phyloP scores from a whole-genome alignment of 352 stramenopile genomes.

The Pythium rhizo-oryzae region DNA sequence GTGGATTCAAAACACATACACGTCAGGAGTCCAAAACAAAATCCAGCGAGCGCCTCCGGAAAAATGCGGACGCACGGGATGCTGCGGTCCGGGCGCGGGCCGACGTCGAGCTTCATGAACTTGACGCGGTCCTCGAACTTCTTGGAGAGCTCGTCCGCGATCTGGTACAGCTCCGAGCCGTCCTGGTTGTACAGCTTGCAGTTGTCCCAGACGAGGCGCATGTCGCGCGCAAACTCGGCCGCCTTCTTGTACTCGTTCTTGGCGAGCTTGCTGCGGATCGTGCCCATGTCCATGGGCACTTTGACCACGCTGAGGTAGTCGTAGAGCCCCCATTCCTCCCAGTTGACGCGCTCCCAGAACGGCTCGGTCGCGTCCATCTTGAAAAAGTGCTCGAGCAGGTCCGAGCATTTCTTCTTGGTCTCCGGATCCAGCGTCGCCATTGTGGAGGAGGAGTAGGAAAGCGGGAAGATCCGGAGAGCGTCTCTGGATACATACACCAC shows the following conservation, averaged over 20 bases:
- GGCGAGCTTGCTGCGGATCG: slow-evolving; percentile 75
- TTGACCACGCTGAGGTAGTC: slow-evolving; percentile 93
- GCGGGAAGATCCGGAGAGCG: background rate
- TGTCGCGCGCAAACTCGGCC: slow-evolving; percentile 80
- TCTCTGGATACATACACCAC: background rate
- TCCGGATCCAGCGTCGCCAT: slow-evolving; percentile 62
- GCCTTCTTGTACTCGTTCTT: slow-evolving; percentile 88
- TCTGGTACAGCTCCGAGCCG: slow-evolving; percentile 85
- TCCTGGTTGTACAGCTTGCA: slow-evolving; percentile 91
- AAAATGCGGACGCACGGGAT: slow-evolving; percentile 50
- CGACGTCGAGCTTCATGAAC: slow-evolving; percentile 79
- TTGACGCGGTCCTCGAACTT: slow-evolving; percentile 90
- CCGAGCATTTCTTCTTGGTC: slow-evolving; percentile 79
- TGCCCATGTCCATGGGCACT: slow-evolving; percentile 91
- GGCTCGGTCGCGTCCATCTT: slow-evolving; percentile 80
- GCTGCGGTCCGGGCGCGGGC: slow-evolving; percentile 63
- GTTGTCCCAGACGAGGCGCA: slow-evolving; percentile 88
- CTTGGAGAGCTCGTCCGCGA: slow-evolving; percentile 84
- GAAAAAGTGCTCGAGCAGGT: slow-evolving; percentile 83
- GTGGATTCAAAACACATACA: background rate
- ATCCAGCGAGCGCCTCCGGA: no score
- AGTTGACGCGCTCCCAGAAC: slow-evolving; percentile 88
- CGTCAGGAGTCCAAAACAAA: background rate
- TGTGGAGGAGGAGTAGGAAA: background rate
- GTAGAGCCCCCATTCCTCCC: slow-evolving; percentile 89